These are phyloP conservation scores for Daphne laureola DNA, from an alignment of 441 rosid species.

Conservation along the genomic window DNA sequence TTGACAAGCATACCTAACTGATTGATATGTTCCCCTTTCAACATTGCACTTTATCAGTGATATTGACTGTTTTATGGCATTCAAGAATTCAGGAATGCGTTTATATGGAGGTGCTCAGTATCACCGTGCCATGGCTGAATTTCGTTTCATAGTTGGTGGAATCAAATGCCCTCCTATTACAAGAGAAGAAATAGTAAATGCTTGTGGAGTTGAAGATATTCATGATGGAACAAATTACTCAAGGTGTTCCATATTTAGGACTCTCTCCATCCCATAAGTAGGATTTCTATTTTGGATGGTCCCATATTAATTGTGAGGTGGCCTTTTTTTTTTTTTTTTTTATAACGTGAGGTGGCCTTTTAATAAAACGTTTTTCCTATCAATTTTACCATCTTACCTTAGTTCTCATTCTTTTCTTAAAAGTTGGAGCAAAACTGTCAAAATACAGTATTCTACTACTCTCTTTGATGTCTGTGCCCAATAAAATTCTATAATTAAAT, in stretches of 20 bases:
- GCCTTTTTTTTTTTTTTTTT: too few relatives aligned
- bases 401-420: conserved; percentile 9
- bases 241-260: conserved; percentile 38
- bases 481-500: too few relatives aligned
- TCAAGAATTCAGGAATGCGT: conserved; percentile 93
- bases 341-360: too few relatives aligned
- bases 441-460: too few relatives aligned
- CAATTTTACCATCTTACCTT: not conserved
- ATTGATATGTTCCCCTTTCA: not conserved
- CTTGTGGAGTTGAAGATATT: conserved; percentile 96
- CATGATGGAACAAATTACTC: conserved; percentile 98
- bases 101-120: conserved; percentile 97
- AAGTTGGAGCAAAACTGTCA: too few relatives aligned
- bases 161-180: conserved; percentile 89
- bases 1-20: conserved; percentile 1
- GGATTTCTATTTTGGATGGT: too few relatives aligned
- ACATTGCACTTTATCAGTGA: not conserved
- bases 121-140: conserved; percentile 98
- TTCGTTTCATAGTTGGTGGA: conserved; percentile 91
- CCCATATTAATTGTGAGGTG: too few relatives aligned
- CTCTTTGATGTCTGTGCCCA: too few relatives aligned
- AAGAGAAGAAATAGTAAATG: conserved; percentile 93
- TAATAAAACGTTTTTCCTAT: conserved; percentile 7
- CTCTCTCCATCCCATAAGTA: not conserved
- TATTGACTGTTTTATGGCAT: too few relatives aligned